phyloP scores from a whole-genome alignment of 2,329 filamentous ascomycete genomes.

The Verticillium longisporum region DNA sequence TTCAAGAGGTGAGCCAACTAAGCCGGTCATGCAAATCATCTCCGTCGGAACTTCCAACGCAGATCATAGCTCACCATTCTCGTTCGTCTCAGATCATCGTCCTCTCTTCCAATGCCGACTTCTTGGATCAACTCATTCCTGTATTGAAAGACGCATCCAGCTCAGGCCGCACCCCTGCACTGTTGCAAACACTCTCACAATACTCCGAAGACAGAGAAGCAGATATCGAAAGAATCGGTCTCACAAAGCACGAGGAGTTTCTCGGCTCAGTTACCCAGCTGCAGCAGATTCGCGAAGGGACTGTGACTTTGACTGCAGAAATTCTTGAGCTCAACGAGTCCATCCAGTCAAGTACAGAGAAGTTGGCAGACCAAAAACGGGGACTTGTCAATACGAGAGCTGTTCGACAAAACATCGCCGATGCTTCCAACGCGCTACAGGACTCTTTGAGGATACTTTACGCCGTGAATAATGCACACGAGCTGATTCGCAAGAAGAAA shows the following conservation, averaged over 20 bases:
- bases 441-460: constrained; percentile 89
- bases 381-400: constrained; percentile 86
- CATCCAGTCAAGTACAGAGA: constrained; percentile 91
- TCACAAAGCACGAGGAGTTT: constrained; percentile 96
- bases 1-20: constrained; percentile 31
- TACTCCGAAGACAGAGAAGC: constrained; percentile 82
- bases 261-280: constrained; percentile 89
- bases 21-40: too few relatives aligned
- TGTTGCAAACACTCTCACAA: constrained; percentile 71
- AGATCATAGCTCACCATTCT: background rate
- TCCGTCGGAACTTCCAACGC: too few relatives aligned
- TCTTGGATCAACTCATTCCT: constrained; percentile 91
- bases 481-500: constrained; percentile 84
- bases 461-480: constrained; percentile 89
- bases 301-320: constrained; percentile 79
- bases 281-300: constrained; percentile 86
- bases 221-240: constrained; percentile 90
- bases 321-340: constrained; percentile 90
- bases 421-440: constrained; percentile 79
- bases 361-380: constrained; percentile 89
- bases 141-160: constrained; percentile 84
- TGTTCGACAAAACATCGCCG: constrained; percentile 91
- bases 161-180: constrained; percentile 62
- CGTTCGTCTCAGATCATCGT: constrained; percentile 71
- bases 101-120: constrained; percentile 85